These are phyloP conservation scores for Panellus pusillus DNA, from an alignment of 768 basidiomycete genomes.

Conservation along the genomic window DNA sequence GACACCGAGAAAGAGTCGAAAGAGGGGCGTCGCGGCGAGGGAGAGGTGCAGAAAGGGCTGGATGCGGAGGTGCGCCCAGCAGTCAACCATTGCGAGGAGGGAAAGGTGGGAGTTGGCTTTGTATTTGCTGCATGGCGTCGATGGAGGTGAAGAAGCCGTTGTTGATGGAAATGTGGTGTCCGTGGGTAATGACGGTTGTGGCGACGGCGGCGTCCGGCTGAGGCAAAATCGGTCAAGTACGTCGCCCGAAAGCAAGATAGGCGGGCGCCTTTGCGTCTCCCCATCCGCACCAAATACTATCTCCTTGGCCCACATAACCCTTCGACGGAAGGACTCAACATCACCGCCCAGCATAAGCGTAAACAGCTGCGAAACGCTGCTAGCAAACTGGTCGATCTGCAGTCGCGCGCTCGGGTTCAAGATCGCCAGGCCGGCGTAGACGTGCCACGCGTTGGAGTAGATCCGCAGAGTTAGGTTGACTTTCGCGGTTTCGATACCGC, in stretches of 20 bases:
- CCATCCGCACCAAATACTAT: conserved; percentile 64
- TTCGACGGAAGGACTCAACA: conserved; percentile 53
- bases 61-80: conserved; percentile 85
- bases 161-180: neutral
- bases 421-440: conserved; percentile 98
- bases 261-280: conserved; percentile 37
- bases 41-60: conserved; percentile 88
- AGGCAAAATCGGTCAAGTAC: conserved; percentile 91
- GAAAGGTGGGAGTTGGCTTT: conserved; percentile 88
- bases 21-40: conserved; percentile 93
- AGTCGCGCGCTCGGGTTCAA: conserved; percentile 85
- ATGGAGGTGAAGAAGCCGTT: too few species aligned
- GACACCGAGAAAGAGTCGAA: conserved; percentile 95
- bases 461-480: conserved; percentile 96
- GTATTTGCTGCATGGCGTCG: conserved; percentile 25
- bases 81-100: conserved; percentile 98
- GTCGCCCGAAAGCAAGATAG: conserved; percentile 82
- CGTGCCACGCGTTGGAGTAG: conserved; percentile 97
- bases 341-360: conserved; percentile 84
- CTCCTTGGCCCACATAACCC: conserved; percentile 72
- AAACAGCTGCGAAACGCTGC: conserved; percentile 84
- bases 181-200: conserved; percentile 54
- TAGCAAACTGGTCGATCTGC: conserved; percentile 90
- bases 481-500: conserved; percentile 96
- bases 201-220: conserved; percentile 48